A percentile compares a stretch with the other conserved stretches of the same genome.
phyloP scores from a whole-genome alignment of 2,329 filamentous ascomycete genomes.

The Gliomastix tumulicola region DNA sequence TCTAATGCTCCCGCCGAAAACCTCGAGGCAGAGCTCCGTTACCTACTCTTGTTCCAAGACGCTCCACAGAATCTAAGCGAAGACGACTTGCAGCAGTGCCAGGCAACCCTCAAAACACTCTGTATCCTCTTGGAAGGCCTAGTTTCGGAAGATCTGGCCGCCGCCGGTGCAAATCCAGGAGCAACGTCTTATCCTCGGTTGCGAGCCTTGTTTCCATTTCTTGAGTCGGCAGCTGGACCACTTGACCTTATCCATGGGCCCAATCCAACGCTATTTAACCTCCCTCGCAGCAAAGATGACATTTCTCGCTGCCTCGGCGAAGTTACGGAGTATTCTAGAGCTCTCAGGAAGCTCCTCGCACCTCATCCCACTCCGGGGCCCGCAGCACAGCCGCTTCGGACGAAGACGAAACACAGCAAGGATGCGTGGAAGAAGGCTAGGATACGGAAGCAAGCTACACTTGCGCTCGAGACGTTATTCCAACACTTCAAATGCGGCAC shows the following conservation, averaged over 20 bases:
- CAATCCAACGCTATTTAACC: background rate
- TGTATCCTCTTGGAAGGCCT: background rate
- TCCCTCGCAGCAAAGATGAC: background rate
- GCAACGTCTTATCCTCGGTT: background rate
- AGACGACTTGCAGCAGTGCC: background rate
- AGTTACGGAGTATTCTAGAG: background rate
- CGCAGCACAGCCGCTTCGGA: too few species aligned
- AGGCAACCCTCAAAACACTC: background rate
- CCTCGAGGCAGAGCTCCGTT: background rate
- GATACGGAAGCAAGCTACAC: conserved; percentile 1
- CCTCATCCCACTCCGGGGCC: too few species aligned
- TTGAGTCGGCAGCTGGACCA: background rate
- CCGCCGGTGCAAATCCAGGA: too few species aligned
- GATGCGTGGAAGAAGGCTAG: conserved; percentile 5
- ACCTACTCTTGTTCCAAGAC: background rate
- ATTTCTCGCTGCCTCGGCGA: background rate
- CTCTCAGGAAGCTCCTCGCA: too few species aligned
- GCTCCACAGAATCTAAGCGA: background rate
- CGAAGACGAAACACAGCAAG: too few species aligned
- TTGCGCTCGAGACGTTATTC: conserved; percentile 2
- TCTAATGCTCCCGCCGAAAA: background rate
- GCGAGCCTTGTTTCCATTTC: background rate
- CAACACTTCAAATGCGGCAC: background rate
- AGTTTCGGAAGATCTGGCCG: background rate
- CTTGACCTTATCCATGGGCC: background rate